A percentile compares a stretch with the other conserved stretches of the same genome.
phyloP scores from a whole-genome alignment of 2,329 filamentous ascomycete genomes.

The Cytospora leucostoma region DNA sequence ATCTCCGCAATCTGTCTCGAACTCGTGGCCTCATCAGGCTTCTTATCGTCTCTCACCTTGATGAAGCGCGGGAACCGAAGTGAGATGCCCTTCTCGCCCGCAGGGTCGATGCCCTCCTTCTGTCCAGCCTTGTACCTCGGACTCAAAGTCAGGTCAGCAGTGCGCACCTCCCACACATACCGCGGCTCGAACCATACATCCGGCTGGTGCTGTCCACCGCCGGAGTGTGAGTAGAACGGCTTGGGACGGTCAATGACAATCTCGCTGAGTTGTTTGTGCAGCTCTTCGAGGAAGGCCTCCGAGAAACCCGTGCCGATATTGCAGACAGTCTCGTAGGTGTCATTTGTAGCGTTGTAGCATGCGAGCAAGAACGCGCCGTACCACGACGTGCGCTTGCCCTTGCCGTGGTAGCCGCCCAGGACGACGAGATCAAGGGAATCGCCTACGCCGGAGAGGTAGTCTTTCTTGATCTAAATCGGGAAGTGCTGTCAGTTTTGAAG shows the following conservation, averaged over 20 bases:
- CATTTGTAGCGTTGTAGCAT: conserved; percentile 79
- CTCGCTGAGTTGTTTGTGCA: conserved; percentile 73
- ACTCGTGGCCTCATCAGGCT: conserved; percentile 84
- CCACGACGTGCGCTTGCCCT: conserved; percentile 91
- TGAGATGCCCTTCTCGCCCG: conserved; percentile 77
- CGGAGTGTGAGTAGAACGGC: conserved; percentile 88
- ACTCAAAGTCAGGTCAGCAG: conserved; percentile 89
- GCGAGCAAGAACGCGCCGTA: conserved; percentile 96
- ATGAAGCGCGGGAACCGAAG: conserved; percentile 93
- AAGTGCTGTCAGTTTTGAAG: conserved; percentile 30
- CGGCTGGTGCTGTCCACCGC: conserved; percentile 86
- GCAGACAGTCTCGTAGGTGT: conserved; percentile 93
- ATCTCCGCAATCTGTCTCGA: conserved; percentile 90
- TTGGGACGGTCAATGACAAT: conserved; percentile 88
- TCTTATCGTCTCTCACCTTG: conserved; percentile 91
- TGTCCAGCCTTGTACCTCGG: conserved; percentile 91
- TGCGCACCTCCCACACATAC: conserved; percentile 97
- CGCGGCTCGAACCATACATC: conserved; percentile 98
- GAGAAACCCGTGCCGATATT: conserved; percentile 98
- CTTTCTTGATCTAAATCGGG: conserved; percentile 78
- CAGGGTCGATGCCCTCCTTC: conserved; percentile 73
- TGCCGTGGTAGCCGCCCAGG: conserved; percentile 89
- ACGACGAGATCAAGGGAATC: conserved; percentile 97
- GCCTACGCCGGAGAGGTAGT: conserved; percentile 90
- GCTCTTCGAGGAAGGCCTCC: conserved; percentile 86